These are phyloP conservation scores for Papiliotrema nemorosa DNA, from an alignment of 1,284 basidiomycete genomes.

Conservation along the genomic window DNA sequence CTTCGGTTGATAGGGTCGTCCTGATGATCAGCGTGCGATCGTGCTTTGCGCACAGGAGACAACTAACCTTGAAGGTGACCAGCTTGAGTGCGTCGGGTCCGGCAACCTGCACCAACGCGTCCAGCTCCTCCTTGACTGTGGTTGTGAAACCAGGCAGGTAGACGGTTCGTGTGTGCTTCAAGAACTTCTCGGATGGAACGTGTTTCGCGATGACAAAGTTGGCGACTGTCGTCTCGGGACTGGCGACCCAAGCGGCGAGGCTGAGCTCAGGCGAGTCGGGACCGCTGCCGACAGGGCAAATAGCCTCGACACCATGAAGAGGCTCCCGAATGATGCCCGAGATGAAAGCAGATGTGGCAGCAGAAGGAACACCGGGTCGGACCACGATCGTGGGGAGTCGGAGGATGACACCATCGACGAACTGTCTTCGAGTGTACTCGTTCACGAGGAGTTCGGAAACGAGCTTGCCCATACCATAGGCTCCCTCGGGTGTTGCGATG, in stretches of 20 bases:
- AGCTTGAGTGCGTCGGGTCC: constrained; percentile 43
- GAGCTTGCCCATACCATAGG: constrained; percentile 62
- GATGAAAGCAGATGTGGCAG: constrained; percentile 61
- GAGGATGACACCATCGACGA: constrained; percentile 60
- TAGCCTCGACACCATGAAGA: constrained; percentile 54
- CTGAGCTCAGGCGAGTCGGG: constrained; percentile 44
- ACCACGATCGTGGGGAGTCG: constrained; percentile 63
- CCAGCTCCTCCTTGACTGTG: constrained; percentile 44
- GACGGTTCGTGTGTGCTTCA: constrained; percentile 53
- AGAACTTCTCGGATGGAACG: constrained; percentile 53
- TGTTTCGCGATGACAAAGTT: constrained; percentile 59
- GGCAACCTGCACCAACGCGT: constrained; percentile 42
- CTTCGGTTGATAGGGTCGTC: constrained; percentile 48
- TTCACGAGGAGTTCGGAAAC: constrained; percentile 60
- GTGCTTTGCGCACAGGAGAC: too few relatives aligned
- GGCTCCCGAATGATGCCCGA: constrained; percentile 64
- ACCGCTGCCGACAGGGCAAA: constrained; percentile 56
- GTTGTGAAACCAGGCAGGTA: constrained; percentile 49
- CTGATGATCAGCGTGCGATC: constrained; percentile 11
- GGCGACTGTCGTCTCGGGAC: constrained; percentile 56
- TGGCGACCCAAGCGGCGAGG: constrained; percentile 58
- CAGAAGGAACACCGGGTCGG: constrained; percentile 57
- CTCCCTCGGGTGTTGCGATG: constrained; percentile 58
- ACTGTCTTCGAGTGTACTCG: constrained; percentile 61
- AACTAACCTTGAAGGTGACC: constrained; percentile 39